These are phyloP conservation scores for Sordariomycetes sp. DNA, from an alignment of 2,329 filamentous ascomycete genomes.

Conservation along the genomic window DNA sequence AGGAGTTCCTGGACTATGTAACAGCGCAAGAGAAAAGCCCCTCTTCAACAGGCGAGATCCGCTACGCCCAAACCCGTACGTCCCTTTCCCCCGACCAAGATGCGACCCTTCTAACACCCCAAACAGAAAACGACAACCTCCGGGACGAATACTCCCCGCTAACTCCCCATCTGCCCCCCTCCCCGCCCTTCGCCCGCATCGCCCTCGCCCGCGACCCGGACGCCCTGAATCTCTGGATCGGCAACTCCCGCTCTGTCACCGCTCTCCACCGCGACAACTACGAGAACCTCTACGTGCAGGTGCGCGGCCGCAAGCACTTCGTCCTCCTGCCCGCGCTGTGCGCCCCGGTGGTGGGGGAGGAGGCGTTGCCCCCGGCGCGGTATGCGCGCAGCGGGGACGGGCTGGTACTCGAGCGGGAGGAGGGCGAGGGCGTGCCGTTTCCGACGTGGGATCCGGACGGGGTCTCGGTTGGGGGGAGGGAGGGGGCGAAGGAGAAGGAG, in stretches of 20 bases:
- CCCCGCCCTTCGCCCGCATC: conserved; percentile 63
- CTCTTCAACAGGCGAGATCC: conserved; percentile 34
- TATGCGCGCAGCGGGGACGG: conserved; percentile 37
- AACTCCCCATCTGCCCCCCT: conserved; percentile 48
- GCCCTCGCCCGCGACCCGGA: conserved; percentile 58
- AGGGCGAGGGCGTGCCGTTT: conserved; percentile 43
- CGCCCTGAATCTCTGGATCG: conserved; percentile 76
- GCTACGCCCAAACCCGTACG: conserved; percentile 68
- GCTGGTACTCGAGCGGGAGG: conserved; percentile 7
- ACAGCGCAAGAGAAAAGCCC: conserved; percentile 40
- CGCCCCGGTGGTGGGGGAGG: conserved; percentile 59
- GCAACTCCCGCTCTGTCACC: conserved; percentile 58
- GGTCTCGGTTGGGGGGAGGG: conserved; percentile 8
- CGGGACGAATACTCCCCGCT: conserved; percentile 59
- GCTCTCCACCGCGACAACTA: conserved; percentile 76
- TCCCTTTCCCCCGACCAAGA: conserved; percentile 3
- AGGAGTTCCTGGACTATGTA: conserved; percentile 50
- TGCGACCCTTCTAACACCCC: background rate
- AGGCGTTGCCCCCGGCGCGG: conserved; percentile 40
- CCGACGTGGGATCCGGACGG: conserved; percentile 59
- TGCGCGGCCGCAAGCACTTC: conserved; percentile 65
- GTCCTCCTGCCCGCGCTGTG: conserved; percentile 62
- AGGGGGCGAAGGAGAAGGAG: conserved; percentile 37
- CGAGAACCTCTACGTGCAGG: conserved; percentile 74
- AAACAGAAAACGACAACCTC: conserved; percentile 68